Base-by-base conservation (phyloP, 1,284 basidiomycete genomes). In the Cryptococcus sp. region DNA sequence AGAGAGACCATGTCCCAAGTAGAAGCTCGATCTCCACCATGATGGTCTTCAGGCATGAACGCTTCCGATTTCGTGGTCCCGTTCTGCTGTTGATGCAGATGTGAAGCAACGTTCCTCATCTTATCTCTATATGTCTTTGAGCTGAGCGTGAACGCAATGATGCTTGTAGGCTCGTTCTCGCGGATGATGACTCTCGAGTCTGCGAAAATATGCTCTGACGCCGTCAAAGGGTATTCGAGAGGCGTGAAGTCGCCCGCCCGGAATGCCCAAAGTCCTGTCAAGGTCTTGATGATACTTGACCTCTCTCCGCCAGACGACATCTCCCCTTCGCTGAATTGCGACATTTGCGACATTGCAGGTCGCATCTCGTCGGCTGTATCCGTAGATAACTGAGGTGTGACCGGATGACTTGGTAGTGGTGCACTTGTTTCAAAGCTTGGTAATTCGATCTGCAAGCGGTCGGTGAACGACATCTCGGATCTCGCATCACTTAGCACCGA, bases 151-250 rank as follows among this genome's bases (percentile, higher is more conserved):
- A 98, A 87, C 3, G 96, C 95, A 64, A 99, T 95, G 69, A 99
- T 96, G 10, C 93, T 97, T 0, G 93, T 97, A 3, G 96, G 96
- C 77, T 99, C 96, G 74, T 98, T 94, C 50, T 94, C 95, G 22
- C 96, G 86, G 25, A 99, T 90, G 50, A 98, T 88, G 84, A 98
- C 95, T 1, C 89, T 88, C 16, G 92, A 94, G 72, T 98, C 95
- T 30, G 91, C 85, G 78, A 98, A 98, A 51, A 99, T 88, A 71
- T 96, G 93, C 69, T 95, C 93, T 0, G 80, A 74, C 0, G 80
- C 75, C 16, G 75, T 71, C 79, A 84, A 72, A 3, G 84, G 84
- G 62, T 84, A 84, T 50, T 83, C 82, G 10, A 83, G 72, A 2
- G 83, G 81, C 6, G 81, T 75, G 61, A 82, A 81, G 49, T 83